Base-by-base conservation (phyloP, 768 basidiomycete genomes). In the Infundibulicybe gibba region DNA sequence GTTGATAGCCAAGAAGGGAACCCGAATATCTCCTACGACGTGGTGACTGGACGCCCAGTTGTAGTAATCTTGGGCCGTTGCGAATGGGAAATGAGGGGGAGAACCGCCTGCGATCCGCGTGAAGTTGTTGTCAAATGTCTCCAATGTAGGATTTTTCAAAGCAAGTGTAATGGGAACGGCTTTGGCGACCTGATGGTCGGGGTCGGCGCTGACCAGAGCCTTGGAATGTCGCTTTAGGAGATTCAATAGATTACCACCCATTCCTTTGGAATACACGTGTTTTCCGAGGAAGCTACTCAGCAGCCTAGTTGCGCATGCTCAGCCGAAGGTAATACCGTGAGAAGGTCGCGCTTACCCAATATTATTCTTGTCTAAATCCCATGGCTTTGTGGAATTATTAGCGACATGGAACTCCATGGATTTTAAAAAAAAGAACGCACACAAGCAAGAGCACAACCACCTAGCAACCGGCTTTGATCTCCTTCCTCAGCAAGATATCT, bases 401-500 rank as follows among this genome's bases (percentile, higher is more conserved):
- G 25, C 25, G 25, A 8, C 25, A 25, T 8, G 8, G n/a, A 25
- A 25, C 25, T 25, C 3, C n/a, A 47, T 15, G 31, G 38, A 49
- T 49, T 55, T n/a, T n/a, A n/a, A n/a, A n/a, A 47, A 34, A 48
- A 47, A 37, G 32, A 39, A 73, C 86, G 63, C 67, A 93, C 85
- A 65, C 90, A 89, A 61, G 71, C 89, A 14, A 93, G 68, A 14
- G 76, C 79, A 66, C 83, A 85, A 25, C 79, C 87, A 3, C 83
- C 80, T 44, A 65, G 65, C 30, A 93, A 62, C 49, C 86, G 77
- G 56, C 80, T 79, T 16, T 69, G 57, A 32, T 71, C 70, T 12
- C 87, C 83, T 60, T 95, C 88, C 66, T 95, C 87, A 4, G 87
- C 92, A 43, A 94, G 68, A 63, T 97, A 97, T 51, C 90, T 78